phyloP scores from a whole-genome alignment of 2,329 filamentous ascomycete species.

The Apiospora malaysiana region DNA sequence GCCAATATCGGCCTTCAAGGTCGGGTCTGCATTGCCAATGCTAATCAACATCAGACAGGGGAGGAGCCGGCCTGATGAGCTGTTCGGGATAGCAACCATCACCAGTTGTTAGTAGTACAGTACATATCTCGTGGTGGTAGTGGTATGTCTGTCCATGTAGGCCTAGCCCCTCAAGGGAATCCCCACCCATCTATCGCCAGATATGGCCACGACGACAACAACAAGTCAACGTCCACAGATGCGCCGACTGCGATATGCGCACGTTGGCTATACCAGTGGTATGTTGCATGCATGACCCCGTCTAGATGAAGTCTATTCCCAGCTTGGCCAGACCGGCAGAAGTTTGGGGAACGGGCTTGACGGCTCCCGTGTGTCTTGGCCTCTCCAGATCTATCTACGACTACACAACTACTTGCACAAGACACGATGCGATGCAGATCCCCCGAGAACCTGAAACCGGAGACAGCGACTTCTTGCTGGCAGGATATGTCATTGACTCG shows the following conservation, averaged over 20 bases:
- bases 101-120: background rate
- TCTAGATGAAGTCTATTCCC: slow-evolving; percentile 6
- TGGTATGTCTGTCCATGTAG: too few relatives aligned
- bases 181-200: slow-evolving; percentile 6
- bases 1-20: slow-evolving; percentile 4
- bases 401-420: background rate
- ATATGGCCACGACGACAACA: slow-evolving; percentile 4
- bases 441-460: slow-evolving; percentile 7
- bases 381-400: background rate
- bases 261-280: slow-evolving; percentile 19
- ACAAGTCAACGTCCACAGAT: background rate
- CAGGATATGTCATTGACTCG: background rate
- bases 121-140: background rate
- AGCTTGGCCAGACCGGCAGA: slow-evolving; percentile 13
- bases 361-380: background rate
- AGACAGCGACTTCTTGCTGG: background rate
- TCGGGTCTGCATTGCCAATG: slow-evolving; percentile 5
- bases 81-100: background rate
- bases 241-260: background rate
- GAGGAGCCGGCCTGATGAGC: background rate
- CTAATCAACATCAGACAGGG: background rate
- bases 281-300: slow-evolving; percentile 1
- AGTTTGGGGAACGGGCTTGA: slow-evolving; percentile 1
- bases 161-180: background rate
- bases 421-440: background rate